Evolutionary conservation across 371 early-diverging fungal genomes (phyloP).

Genomic region (Enterocytospora artemiae): DNA sequence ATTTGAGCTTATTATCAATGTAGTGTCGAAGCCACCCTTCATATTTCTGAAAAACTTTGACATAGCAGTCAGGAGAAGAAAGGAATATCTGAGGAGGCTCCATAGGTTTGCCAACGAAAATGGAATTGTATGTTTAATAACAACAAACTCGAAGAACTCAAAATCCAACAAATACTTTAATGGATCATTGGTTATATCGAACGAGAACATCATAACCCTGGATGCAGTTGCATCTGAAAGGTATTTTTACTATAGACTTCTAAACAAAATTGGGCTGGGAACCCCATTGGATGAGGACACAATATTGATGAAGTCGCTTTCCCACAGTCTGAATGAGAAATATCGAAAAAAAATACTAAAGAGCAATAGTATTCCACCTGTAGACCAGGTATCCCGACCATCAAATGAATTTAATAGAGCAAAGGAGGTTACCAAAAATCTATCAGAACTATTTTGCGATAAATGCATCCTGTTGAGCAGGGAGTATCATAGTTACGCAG

Average conservation of each 20-base stretch:
- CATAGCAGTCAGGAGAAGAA: background rate
- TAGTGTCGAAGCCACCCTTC: conserved; percentile 3
- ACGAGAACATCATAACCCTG: background rate
- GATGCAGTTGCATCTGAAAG: background rate
- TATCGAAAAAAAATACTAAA: background rate
- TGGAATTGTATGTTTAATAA: background rate
- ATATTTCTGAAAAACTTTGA: background rate
- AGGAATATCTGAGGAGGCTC: background rate
- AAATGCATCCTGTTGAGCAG: background rate
- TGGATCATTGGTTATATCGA: background rate
- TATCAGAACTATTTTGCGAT: background rate
- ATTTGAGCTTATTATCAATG: background rate
- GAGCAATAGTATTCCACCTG: background rate
- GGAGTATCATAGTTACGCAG: background rate
- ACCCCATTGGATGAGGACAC: background rate
- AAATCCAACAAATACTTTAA: too few species aligned
- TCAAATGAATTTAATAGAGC: background rate
- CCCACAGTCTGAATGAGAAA: background rate
- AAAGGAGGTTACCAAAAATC: background rate
- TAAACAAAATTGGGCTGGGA: background rate
- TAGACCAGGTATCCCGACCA: background rate
- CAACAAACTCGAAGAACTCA: background rate
- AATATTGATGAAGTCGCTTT: background rate
- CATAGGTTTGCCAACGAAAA: background rate
- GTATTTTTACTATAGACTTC: background rate